Evolutionary conservation across 2,329 filamentous ascomycete species (phyloP).

Genomic region (Pseudogymnoascus sp.): DNA sequence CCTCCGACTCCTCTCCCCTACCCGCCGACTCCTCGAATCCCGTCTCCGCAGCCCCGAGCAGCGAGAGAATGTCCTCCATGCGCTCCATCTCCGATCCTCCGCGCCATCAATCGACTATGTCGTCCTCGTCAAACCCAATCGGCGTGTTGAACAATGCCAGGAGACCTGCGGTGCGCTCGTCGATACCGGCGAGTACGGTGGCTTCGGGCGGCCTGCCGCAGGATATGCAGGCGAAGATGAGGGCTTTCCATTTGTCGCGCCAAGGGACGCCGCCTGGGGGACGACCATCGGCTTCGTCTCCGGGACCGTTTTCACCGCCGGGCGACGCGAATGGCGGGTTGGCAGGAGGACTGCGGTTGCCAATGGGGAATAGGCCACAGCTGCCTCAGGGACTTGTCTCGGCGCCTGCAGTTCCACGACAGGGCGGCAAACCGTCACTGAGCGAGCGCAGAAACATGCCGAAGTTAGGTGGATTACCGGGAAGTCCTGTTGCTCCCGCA

Average conservation of each 20-base stretch:
- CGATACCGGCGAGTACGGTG: conserved; percentile 24
- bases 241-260: conserved; percentile 60
- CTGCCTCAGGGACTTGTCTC: conserved; percentile 40
- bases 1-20: neutral
- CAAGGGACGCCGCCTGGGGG: conserved; percentile 47
- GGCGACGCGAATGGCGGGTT: conserved; percentile 34
- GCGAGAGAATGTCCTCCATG: conserved; percentile 50
- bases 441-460: conserved; percentile 63
- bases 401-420: conserved; percentile 42
- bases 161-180: conserved; percentile 42
- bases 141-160: conserved; percentile 66
- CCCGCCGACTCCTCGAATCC: neutral
- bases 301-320: conserved; percentile 14
- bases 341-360: conserved; percentile 38
- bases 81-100: conserved; percentile 55
- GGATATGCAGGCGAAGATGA: conserved; percentile 64
- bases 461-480: conserved; percentile 40
- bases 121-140: conserved; percentile 74
- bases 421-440: conserved; percentile 47
- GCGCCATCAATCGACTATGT: conserved; percentile 51
- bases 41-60: conserved; percentile 25
- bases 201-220: conserved; percentile 49
- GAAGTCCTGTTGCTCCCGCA: conserved; percentile 20
- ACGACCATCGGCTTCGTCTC: conserved; percentile 23
- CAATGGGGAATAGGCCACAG: conserved; percentile 41